Conservation (phyloP, 2,329 filamentous ascomycete genomes). For the Botryotinia calthae region DNA sequence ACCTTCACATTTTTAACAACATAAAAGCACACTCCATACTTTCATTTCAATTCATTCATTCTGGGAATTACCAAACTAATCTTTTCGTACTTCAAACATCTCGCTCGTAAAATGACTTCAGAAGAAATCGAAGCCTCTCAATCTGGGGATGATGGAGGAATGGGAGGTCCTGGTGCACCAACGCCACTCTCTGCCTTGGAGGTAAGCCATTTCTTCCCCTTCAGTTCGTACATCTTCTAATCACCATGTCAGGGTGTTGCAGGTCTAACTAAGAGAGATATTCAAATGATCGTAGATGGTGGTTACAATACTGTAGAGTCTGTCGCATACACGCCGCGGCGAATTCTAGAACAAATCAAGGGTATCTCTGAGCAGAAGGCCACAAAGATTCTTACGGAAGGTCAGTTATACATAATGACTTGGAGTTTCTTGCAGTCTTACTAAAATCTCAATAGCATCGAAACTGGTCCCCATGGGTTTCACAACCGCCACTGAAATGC, state of each 20-base stretch:
- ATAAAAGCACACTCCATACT: neutral
- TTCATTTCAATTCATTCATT: neutral
- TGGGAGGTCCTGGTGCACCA: slow-evolving; percentile 85
- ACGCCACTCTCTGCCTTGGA: slow-evolving; percentile 84
- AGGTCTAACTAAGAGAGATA: slow-evolving; percentile 90
- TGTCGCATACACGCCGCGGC: slow-evolving; percentile 84
- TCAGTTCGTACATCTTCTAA: neutral
- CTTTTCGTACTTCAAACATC: neutral
- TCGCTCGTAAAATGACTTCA: slow-evolving; percentile 28
- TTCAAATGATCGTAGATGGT: slow-evolving; percentile 86
- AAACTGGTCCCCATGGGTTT: slow-evolving; percentile 99
- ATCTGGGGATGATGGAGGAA: slow-evolving; percentile 69
- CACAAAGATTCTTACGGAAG: slow-evolving; percentile 83
- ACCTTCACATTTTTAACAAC: neutral
- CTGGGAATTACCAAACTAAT: neutral
- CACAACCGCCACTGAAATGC: slow-evolving; percentile 98
- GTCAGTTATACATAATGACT: slow-evolving; percentile 45
- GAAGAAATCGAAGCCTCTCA: slow-evolving; percentile 59
- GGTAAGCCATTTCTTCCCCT: slow-evolving; percentile 48
- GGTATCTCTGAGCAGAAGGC: slow-evolving; percentile 98
- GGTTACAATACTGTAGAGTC: slow-evolving; percentile 95
- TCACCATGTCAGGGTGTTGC: slow-evolving; percentile 66
- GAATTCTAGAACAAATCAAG: slow-evolving; percentile 90
- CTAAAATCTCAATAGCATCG: slow-evolving; percentile 58
- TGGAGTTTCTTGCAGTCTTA: neutral